These are phyloP conservation scores for Saccharomyces hybrid DNA, from an alignment of 1,139 yeast species.

Conservation along the genomic window DNA sequence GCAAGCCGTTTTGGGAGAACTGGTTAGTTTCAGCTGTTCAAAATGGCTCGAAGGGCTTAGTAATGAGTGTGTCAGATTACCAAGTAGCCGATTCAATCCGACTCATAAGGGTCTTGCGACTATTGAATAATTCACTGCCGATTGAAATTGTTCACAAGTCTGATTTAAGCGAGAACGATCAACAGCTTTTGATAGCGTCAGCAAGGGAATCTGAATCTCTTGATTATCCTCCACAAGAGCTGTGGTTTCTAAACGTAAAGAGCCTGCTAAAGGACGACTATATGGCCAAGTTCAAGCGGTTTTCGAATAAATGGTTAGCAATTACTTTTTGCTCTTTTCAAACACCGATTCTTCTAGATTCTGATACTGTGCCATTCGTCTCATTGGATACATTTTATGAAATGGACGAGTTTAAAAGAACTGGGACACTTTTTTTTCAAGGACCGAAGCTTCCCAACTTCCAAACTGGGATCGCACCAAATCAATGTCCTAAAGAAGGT, in stretches of 20 bases:
- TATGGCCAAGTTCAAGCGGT: conserved; percentile 35
- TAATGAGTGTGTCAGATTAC: conserved; percentile 41
- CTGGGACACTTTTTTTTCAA: conserved; percentile 38
- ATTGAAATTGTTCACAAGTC: conserved; percentile 49
- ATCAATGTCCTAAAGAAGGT: neutral
- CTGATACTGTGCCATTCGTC: conserved; percentile 46
- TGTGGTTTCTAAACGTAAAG: neutral
- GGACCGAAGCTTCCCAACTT: conserved; percentile 33
- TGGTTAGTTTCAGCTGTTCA: neutral
- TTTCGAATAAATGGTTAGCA: conserved; percentile 43
- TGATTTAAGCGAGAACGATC: conserved; percentile 31
- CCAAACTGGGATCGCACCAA: neutral
- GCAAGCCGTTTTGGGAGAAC: neutral
- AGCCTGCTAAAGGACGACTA: conserved; percentile 25
- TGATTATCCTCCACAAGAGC: neutral
- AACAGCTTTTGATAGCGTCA: conserved; percentile 23
- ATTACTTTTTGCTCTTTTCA: conserved; percentile 43
- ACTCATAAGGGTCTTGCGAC: conserved; percentile 40
- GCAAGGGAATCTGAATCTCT: neutral
- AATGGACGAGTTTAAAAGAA: conserved; percentile 36
- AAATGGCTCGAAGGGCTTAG: conserved; percentile 34
- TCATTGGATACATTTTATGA: neutral
- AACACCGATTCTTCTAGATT: conserved; percentile 44
- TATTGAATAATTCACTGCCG: conserved; percentile 41
- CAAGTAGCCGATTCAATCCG: conserved; percentile 43